These are phyloP conservation scores for Clonostachys chloroleuca DNA, from an alignment of 2,329 filamentous ascomycete genomes.

Conservation along the genomic window DNA sequence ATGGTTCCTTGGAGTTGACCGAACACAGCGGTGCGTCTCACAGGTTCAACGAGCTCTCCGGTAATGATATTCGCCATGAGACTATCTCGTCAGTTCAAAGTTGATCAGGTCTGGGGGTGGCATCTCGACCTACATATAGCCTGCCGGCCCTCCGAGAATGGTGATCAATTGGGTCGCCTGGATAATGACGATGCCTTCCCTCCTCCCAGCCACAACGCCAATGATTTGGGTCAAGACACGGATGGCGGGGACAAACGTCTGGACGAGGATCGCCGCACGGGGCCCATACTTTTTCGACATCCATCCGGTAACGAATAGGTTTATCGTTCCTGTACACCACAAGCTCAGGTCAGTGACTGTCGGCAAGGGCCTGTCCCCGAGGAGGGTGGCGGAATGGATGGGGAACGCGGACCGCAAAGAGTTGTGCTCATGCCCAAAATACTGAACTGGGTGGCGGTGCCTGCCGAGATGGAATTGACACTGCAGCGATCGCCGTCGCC, in stretches of 20 bases:
- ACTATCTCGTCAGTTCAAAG: slow-evolving; percentile 12
- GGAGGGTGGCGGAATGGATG: not conserved
- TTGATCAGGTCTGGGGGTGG: rapidly evolving
- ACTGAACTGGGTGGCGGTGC: slow-evolving; percentile 59
- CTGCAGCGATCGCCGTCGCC: slow-evolving; percentile 51
- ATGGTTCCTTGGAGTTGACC: slow-evolving; percentile 62
- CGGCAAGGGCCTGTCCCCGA: too few relatives aligned
- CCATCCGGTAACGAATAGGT: slow-evolving; percentile 65
- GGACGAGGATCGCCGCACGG: slow-evolving; percentile 55
- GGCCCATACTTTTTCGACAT: slow-evolving; percentile 63
- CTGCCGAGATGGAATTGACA: slow-evolving; percentile 57
- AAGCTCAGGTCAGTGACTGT: too few relatives aligned
- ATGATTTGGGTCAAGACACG: slow-evolving; percentile 60
- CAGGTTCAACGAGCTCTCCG: slow-evolving; percentile 57
- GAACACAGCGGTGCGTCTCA: slow-evolving; percentile 58
- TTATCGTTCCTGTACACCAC: slow-evolving; percentile 37
- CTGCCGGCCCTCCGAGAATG: slow-evolving; percentile 62
- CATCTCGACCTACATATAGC: slow-evolving; percentile 49
- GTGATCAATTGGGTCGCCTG: slow-evolving; percentile 65
- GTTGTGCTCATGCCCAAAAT: slow-evolving; percentile 65
- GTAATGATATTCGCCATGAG: slow-evolving; percentile 66
- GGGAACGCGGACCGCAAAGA: slow-evolving; percentile 45
- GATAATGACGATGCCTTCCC: slow-evolving; percentile 61
- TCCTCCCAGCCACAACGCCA: slow-evolving; percentile 58
- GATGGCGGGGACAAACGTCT: slow-evolving; percentile 61